Percentiles rank a stretch among this genome's conserved stretches.
These are phyloP conservation scores for Russula ochroleuca DNA, from an alignment of 768 basidiomycete genomes.

Conservation along the genomic window DNA sequence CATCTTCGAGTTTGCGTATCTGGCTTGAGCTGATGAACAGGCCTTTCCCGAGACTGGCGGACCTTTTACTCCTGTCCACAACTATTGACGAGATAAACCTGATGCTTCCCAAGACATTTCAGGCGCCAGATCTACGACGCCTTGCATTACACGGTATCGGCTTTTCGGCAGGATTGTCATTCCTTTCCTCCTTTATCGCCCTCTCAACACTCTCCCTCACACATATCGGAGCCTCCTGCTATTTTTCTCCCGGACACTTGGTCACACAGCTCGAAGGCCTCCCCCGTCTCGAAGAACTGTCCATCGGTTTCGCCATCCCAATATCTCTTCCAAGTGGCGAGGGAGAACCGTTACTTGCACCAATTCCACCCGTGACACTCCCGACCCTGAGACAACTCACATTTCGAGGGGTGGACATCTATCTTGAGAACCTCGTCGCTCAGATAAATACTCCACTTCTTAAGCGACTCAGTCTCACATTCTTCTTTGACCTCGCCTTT, in stretches of 20 bases:
- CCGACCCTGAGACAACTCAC: background rate
- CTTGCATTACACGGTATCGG: background rate
- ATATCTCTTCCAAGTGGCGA: background rate
- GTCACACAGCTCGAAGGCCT: background rate
- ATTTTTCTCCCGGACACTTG: background rate
- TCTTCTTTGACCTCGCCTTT: background rate
- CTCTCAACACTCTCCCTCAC: background rate
- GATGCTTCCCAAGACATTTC: background rate
- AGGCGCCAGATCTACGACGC: background rate
- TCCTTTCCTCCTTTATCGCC: background rate
- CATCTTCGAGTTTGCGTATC: background rate
- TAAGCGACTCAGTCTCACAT: background rate
- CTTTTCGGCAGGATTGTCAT: background rate
- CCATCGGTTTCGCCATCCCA: constrained; percentile 5
- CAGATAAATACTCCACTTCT: background rate
- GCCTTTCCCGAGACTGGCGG: background rate
- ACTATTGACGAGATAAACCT: background rate
- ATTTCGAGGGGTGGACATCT: background rate
- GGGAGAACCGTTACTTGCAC: background rate
- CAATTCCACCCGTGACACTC: background rate
- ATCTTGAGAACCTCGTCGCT: background rate
- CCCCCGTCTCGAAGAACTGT: constrained; percentile 9
- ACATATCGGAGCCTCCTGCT: background rate
- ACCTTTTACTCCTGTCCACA: background rate
- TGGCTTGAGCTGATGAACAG: background rate